A percentile compares a stretch with the other conserved stretches of the same genome.
Conservation (phyloP, 1,284 basidiomycete species). For the Marasmius fiardii region DNA sequence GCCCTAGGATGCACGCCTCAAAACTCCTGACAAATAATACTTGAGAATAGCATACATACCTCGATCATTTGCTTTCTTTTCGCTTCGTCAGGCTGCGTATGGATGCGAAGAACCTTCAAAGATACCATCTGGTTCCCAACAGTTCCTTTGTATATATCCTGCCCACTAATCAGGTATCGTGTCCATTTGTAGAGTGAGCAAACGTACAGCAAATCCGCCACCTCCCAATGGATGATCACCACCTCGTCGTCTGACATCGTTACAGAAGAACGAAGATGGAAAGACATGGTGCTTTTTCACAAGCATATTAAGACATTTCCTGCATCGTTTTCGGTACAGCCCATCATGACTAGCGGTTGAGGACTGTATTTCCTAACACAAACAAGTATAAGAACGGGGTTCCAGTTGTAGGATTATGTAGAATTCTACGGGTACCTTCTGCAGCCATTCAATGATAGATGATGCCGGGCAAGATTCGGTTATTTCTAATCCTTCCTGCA, state of each 20-base stretch:
- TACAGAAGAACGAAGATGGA: too few species aligned
- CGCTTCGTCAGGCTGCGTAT: neutral
- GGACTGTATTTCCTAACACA: neutral
- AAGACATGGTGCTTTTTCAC: too few species aligned
- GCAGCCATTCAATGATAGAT: neutral
- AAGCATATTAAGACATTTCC: too few species aligned
- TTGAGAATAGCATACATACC: neutral
- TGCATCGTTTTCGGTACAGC: too few species aligned
- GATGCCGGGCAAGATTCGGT: too few species aligned
- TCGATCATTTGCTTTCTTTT: neutral
- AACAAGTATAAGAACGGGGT: neutral
- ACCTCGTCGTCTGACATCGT: too few species aligned
- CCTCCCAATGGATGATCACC: neutral
- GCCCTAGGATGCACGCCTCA: neutral
- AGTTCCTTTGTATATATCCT: conserved; percentile 12
- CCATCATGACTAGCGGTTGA: neutral
- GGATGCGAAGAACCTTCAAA: conserved; percentile 12
- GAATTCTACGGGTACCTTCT: neutral
- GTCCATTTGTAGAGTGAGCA: conserved; percentile 5
- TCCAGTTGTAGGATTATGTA: neutral
- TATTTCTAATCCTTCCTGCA: too few species aligned
- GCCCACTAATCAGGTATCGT: neutral
- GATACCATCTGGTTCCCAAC: neutral
- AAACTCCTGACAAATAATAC: neutral
- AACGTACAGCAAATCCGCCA: conserved; percentile 28